phyloP scores from a whole-genome alignment of 2,329 filamentous ascomycete species.

The Ceratocystis eucalypticola region DNA sequence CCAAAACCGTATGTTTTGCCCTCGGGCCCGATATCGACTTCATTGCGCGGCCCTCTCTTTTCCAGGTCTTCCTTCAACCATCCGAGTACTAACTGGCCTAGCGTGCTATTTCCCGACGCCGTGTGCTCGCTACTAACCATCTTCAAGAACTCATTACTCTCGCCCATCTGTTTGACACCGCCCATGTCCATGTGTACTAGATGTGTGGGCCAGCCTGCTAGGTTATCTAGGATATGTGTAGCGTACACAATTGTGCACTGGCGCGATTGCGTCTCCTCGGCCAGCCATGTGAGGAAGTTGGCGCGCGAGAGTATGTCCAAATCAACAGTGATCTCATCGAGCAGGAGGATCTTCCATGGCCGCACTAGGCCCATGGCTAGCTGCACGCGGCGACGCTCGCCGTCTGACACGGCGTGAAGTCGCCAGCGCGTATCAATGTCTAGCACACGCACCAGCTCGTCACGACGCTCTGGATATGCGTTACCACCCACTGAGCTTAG shows the following conservation, averaged over 20 bases:
- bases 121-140: conserved; percentile 31
- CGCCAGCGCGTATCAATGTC: conserved; percentile 89
- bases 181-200: conserved; percentile 92
- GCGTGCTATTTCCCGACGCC: conserved; percentile 56
- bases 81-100: conserved; percentile 74
- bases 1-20: conserved; percentile 48
- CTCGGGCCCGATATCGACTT: conserved; percentile 42
- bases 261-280: conserved; percentile 68
- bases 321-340: conserved; percentile 96
- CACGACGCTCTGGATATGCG: conserved; percentile 64
- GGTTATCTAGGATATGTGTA: conserved; percentile 91
- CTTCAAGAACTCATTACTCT: conserved; percentile 54
- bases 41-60: conserved; percentile 62
- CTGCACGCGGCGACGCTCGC: conserved; percentile 82
- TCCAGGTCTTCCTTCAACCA: conserved; percentile 76
- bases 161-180: conserved; percentile 73
- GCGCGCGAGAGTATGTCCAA: conserved; percentile 74
- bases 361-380: conserved; percentile 88
- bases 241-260: conserved; percentile 92
- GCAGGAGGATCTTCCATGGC: conserved; percentile 78
- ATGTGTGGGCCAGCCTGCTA: conserved; percentile 89
- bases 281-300: conserved; percentile 76
- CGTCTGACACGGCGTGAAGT: conserved; percentile 91
- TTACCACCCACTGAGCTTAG: conserved; percentile 77
- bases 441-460: conserved; percentile 75